These are phyloP conservation scores for Zelonia costaricensis DNA, from an alignment of 208 protist genomes.

Conservation along the genomic window DNA sequence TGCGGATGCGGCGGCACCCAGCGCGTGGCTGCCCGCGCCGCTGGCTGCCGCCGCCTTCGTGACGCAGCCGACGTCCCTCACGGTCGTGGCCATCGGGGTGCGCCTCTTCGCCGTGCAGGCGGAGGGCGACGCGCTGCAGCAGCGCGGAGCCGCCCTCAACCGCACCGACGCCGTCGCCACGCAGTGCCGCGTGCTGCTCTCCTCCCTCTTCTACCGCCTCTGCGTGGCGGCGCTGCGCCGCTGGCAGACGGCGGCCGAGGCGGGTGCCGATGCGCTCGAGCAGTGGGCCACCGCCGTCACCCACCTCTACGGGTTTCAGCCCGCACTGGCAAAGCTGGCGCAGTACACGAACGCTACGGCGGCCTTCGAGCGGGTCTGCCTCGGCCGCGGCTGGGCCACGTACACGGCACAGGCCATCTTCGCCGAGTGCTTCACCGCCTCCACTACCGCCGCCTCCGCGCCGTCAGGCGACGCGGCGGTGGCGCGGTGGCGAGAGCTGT, in stretches of 20 bases:
- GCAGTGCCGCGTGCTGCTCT: slow-evolving; percentile 7
- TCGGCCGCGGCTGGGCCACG: slow-evolving; percentile 33
- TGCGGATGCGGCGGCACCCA: not conserved
- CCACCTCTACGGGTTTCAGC: slow-evolving; percentile 53
- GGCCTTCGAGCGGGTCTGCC: slow-evolving; percentile 18
- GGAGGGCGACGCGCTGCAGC: slow-evolving; percentile 10
- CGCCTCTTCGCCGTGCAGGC: slow-evolving; percentile 27
- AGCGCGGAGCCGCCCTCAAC: not conserved
- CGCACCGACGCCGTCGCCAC: not conserved
- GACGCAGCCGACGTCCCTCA: slow-evolving; percentile 13
- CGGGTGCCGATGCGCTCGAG: slow-evolving; percentile 25
- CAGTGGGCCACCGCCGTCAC: slow-evolving; percentile 38
- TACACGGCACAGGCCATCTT: slow-evolving; percentile 56
- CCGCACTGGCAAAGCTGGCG: slow-evolving; percentile 12
- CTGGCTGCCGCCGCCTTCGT: not conserved
- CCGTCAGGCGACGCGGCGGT: slow-evolving; percentile 13
- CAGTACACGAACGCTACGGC: slow-evolving; percentile 26
- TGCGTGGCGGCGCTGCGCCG: slow-evolving; percentile 26
- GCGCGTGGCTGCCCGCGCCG: not conserved
- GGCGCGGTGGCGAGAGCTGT: slow-evolving; percentile 43
- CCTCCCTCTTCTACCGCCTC: slow-evolving; percentile 27
- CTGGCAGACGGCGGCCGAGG: slow-evolving; percentile 10
- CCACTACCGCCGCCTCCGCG: slow-evolving; percentile 1
- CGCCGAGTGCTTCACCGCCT: slow-evolving; percentile 30
- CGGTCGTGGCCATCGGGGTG: slow-evolving; percentile 18